These are phyloP conservation scores for Yarrowia keelungensis DNA, from an alignment of 805 yeast genomes.

Conservation along the genomic window DNA sequence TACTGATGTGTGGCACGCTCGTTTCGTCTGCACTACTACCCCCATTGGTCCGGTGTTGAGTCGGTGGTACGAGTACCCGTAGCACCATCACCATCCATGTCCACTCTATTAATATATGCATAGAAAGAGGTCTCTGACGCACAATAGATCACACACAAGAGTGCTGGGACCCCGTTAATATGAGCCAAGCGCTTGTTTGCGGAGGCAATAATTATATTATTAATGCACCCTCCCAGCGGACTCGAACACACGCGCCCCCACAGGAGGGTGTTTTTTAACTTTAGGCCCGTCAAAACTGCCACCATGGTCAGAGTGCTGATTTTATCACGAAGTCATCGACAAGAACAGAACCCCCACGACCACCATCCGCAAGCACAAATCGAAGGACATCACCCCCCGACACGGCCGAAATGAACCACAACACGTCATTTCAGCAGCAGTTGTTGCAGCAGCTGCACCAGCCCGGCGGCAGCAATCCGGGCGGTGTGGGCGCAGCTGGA, in stretches of 20 bases:
- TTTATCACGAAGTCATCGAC: constrained; percentile 36
- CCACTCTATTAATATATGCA: too few relatives aligned
- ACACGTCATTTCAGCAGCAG: constrained; percentile 39
- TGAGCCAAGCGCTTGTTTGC: neutral
- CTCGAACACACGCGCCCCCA: constrained; percentile 29
- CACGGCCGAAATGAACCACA: constrained; percentile 37
- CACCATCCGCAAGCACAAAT: constrained; percentile 14
- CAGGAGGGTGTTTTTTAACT: constrained; percentile 1
- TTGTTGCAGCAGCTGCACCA: constrained; percentile 40
- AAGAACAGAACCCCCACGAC: neutral
- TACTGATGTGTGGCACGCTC: too few relatives aligned
- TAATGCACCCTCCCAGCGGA: neutral
- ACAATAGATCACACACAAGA: too few relatives aligned
- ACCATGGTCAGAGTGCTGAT: constrained; percentile 35
- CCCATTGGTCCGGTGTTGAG: too few relatives aligned
- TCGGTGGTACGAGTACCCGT: too few relatives aligned
- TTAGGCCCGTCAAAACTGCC: constrained; percentile 27
- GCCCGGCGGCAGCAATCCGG: constrained; percentile 26
- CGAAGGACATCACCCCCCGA: neutral
- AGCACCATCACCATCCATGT: too few relatives aligned
- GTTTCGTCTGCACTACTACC: too few relatives aligned
- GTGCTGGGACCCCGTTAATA: neutral
- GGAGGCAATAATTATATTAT: neutral
- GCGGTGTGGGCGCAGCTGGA: constrained; percentile 14
- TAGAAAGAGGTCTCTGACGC: too few relatives aligned